Conservation (phyloP, 768 basidiomycete genomes). For the Steccherinum ochraceum region DNA sequence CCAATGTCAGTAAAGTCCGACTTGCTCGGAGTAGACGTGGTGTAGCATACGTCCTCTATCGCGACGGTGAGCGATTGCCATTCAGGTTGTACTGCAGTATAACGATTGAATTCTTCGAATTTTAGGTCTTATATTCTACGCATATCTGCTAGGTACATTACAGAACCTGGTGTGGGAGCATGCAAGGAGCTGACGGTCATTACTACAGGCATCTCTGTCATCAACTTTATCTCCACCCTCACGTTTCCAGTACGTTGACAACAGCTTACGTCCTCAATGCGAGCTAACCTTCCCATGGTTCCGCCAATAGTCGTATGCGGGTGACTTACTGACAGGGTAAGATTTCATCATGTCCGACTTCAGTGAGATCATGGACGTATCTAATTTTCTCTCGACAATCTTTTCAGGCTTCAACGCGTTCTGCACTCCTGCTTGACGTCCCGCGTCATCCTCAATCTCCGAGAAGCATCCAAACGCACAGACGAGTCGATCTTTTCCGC, state of each 20-base stretch:
- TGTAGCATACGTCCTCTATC: neutral
- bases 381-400: neutral
- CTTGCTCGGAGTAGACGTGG: neutral
- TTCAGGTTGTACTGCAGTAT: neutral
- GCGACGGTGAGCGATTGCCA: slow-evolving; percentile 1
- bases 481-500: too few relatives aligned
- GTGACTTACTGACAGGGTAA: neutral
- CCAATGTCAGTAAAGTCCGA: too few relatives aligned
- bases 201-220: too few relatives aligned
- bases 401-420: slow-evolving; percentile 2
- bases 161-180: too few relatives aligned
- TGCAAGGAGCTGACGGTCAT: too few relatives aligned
- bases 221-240: neutral
- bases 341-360: neutral
- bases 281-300: too few relatives aligned
- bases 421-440: slow-evolving; percentile 1
- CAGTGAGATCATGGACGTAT: neutral
- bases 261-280: too few relatives aligned
- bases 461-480: neutral
- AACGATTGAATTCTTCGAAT: neutral
- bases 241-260: too few relatives aligned
- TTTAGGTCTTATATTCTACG: neutral
- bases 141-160: neutral
- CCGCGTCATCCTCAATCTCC: neutral
- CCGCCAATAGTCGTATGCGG: neutral